These are phyloP conservation scores for Mycena venus DNA, from an alignment of 768 basidiomycete genomes.

Conservation along the genomic window DNA sequence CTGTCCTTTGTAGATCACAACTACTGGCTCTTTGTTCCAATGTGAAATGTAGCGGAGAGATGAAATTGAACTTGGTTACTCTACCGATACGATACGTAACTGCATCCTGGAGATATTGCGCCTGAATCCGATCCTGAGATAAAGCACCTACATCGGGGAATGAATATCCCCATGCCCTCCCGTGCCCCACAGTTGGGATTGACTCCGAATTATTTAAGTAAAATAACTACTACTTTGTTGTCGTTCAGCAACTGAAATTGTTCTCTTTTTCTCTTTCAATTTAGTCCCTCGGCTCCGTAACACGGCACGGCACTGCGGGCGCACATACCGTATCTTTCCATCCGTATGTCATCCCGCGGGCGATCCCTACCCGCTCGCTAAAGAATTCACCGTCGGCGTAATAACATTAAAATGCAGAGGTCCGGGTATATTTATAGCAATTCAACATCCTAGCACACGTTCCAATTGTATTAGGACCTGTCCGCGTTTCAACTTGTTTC, in stretches of 20 bases:
- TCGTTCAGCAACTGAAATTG: not conserved
- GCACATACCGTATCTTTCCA: not conserved
- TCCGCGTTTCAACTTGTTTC: not conserved
- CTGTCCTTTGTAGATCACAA: not conserved
- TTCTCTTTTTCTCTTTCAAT: not conserved
- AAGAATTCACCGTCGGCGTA: not conserved
- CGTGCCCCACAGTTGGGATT: not conserved
- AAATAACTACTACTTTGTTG: not conserved
- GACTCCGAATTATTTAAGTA: not conserved
- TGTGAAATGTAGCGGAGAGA: not conserved
- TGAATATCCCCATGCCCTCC: not conserved
- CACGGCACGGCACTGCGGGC: not conserved
- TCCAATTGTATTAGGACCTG: not conserved
- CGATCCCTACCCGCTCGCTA: not conserved
- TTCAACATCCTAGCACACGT: not conserved
- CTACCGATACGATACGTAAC: not conserved
- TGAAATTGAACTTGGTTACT: not conserved
- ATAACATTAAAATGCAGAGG: not conserved
- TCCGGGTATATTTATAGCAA: not conserved
- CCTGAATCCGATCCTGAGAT: not conserved
- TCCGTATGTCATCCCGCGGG: not conserved
- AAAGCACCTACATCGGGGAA: not conserved
- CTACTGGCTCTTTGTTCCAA: not conserved
- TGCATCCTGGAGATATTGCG: not conserved
- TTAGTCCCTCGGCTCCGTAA: too few species aligned